A percentile compares a stretch with the other conserved stretches of the same genome.
Evolutionary conservation across 2,329 filamentous ascomycete species (phyloP).

Genomic region (Mariannaea elegans): DNA sequence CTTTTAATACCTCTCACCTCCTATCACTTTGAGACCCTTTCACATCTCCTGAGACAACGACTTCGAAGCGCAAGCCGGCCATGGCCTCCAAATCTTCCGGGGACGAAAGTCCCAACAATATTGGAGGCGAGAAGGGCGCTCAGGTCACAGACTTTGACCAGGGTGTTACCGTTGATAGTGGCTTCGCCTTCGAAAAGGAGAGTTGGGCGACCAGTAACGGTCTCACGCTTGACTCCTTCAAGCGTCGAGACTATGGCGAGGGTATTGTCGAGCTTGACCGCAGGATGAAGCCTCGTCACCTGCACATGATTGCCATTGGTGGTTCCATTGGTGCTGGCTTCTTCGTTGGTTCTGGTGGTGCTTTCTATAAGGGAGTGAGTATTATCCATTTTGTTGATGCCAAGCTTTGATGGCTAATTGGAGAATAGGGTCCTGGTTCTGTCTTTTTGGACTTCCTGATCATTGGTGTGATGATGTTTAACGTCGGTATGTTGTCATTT

Average conservation of each 20-base stretch:
- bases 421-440: constrained; percentile 48
- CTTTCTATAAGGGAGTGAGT: constrained; percentile 57
- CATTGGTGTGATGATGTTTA: constrained; percentile 69
- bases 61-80: constrained; percentile 17
- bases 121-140: constrained; percentile 34
- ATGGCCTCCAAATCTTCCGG: constrained; percentile 32
- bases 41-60: constrained; percentile 1
- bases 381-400: background rate
- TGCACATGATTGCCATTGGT: constrained; percentile 71
- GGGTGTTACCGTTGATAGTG: constrained; percentile 16
- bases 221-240: constrained; percentile 38
- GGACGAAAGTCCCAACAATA: constrained; percentile 31
- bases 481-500: constrained; percentile 49
- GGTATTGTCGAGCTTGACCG: constrained; percentile 49
- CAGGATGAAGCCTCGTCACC: constrained; percentile 64
- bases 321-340: constrained; percentile 71
- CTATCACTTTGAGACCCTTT: background rate
- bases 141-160: constrained; percentile 31
- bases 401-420: constrained; percentile 9
- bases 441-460: constrained; percentile 62
- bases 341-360: constrained; percentile 67
- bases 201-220: constrained; percentile 36
- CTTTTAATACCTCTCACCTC: constrained; percentile 2
- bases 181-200: constrained; percentile 34
- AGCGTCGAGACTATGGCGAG: constrained; percentile 30